These are phyloP conservation scores for Cyclotella atomus DNA, from an alignment of 108 stramenopile species.

Conservation along the genomic window DNA sequence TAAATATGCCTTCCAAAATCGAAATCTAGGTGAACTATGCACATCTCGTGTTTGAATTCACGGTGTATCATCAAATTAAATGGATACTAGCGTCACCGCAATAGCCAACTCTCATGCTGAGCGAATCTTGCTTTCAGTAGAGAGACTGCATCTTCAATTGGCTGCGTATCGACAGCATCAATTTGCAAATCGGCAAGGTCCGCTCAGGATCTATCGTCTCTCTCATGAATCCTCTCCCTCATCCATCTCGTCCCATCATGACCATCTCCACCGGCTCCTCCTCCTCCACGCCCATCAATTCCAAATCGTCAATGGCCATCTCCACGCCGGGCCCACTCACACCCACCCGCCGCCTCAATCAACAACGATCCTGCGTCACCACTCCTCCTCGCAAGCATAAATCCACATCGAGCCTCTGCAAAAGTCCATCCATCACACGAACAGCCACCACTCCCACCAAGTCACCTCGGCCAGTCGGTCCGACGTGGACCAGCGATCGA, in stretches of 20 bases:
- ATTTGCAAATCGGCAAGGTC: too few species aligned
- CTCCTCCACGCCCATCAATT: neutral
- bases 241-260: neutral
- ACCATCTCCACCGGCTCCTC: neutral
- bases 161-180: too few species aligned
- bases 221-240: neutral
- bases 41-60: constrained; percentile 3
- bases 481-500: constrained; percentile 24
- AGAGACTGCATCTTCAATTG: too few species aligned
- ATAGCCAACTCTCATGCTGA: neutral
- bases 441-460: neutral
- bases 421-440: neutral
- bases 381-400: constrained; percentile 3
- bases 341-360: constrained; percentile 16
- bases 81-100: neutral
- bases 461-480: neutral
- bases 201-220: too few species aligned
- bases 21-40: neutral
- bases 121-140: too few species aligned
- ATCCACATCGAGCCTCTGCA: neutral
- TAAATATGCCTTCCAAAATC: too few species aligned
- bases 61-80: neutral
- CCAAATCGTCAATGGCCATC: neutral
- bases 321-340: constrained; percentile 2
- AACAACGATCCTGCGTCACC: neutral